Evolutionary conservation across 768 basidiomycete species (phyloP), one percentile per base, ranked within the genome.

Genomic region (Gloeophyllum trabeum): DNA sequence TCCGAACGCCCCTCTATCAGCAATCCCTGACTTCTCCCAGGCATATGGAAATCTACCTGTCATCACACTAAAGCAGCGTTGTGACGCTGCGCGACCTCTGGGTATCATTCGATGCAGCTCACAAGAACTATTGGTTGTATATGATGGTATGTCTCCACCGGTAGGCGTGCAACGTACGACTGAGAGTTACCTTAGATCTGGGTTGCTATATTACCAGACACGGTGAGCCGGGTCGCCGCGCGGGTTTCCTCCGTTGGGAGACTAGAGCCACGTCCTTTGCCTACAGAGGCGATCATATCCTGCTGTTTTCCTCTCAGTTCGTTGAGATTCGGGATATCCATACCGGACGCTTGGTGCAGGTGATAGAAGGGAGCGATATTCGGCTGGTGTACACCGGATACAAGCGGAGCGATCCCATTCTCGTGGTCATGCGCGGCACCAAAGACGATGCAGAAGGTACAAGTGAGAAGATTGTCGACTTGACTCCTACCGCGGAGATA

Each of bases 161-260:
- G 20, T 34, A 19, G 14, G 13, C 4, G 4, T 39, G 13, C 18
- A 35, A 21, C 7, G 7, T 10, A 7, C 20, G 20, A 10, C 20
- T 21, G 20, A 10, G 36, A 7, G 10, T 10, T 12, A 7, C 13
- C 36, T 5, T 46, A 89, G 88, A 71, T 22, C 61, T 88, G 30
- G 88, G 87, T 12, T 85, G 76, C 52, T 90, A 82, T 55, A 74
- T 88, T 51, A 73, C 80, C 43, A 79, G 75, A 43, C 67, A 76
- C 46, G 88, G 88, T 2, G 55, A 63, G 1, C 85, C 84, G 3
- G 65, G 63, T 7, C 80, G 83, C 30, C 69, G 69, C 35, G 67
- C 63, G 3, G 69, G 71, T 1, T 87, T 74, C 54, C 71, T 89
- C 47, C 79, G 76, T 44, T 91, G 88, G 88, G 88, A 91, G 61